Conservation (phyloP, 495 filamentous ascomycete species). For the Alectoria sarmentosa region DNA sequence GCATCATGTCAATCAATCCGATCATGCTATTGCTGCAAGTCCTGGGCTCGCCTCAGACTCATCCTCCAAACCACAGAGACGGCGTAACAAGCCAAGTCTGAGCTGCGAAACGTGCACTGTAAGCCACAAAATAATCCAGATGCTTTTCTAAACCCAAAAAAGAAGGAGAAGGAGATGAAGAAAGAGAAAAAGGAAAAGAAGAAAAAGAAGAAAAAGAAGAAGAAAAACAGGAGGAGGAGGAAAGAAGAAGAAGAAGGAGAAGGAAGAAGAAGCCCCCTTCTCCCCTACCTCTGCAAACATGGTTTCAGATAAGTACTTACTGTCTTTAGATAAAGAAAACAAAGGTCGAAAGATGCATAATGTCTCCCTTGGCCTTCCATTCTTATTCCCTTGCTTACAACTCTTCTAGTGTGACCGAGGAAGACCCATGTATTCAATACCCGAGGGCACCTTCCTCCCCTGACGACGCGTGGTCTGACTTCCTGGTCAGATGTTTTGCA, state of each 20-base stretch:
- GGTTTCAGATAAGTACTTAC: neutral
- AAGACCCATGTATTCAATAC: conserved; percentile 26
- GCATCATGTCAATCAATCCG: neutral
- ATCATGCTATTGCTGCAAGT: neutral
- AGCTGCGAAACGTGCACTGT: conserved; percentile 63
- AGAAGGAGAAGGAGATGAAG: neutral
- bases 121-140: neutral
- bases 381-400: neutral
- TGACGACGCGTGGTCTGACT: conserved; percentile 5
- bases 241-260: neutral
- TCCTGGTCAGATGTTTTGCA: conserved; percentile 52
- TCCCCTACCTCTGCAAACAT: too few species aligned
- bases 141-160: neutral
- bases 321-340: conserved; percentile 13
- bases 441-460: neutral
- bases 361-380: neutral
- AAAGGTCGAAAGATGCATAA: neutral
- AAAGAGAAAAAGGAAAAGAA: neutral
- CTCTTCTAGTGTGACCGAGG: conserved; percentile 37
- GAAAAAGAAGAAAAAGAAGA: neutral
- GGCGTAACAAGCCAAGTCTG: conserved; percentile 65
- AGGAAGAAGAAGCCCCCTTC: too few species aligned
- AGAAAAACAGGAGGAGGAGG: neutral
- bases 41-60: conserved; percentile 9
- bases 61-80: conserved; percentile 12